A percentile compares a stretch with the other conserved stretches of the same genome.
Evolutionary conservation across 1,284 basidiomycete genomes (phyloP).

Genomic region (Ceratobasidium sp.): DNA sequence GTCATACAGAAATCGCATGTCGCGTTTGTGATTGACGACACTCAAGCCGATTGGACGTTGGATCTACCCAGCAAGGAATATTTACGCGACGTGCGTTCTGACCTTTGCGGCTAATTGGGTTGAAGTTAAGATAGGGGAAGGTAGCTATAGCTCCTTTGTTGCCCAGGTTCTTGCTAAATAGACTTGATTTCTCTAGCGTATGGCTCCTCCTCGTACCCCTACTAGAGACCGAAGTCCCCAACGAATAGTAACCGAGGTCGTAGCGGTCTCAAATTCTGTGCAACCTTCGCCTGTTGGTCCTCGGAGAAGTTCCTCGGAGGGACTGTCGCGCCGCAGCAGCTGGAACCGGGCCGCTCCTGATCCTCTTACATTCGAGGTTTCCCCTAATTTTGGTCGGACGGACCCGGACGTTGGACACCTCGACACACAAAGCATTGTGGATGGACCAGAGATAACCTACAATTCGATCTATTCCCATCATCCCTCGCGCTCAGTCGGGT

Average conservation of each 20-base stretch:
- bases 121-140: background rate
- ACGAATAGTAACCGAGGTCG: constrained; percentile 33
- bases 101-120: background rate
- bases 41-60: constrained; percentile 3
- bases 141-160: background rate
- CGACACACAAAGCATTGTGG: constrained; percentile 37
- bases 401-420: constrained; percentile 15
- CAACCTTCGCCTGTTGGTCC: constrained; percentile 29
- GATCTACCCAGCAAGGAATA: background rate
- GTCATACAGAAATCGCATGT: background rate
- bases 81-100: constrained; percentile 3
- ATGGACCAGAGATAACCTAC: constrained; percentile 26
- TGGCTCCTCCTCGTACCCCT: constrained; percentile 43
- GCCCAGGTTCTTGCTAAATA: background rate
- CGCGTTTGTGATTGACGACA: constrained; percentile 2
- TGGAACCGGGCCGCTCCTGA: constrained; percentile 34
- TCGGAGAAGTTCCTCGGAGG: constrained; percentile 26
- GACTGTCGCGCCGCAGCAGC: constrained; percentile 34
- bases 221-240: constrained; percentile 36
- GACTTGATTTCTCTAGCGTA: background rate
- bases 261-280: constrained; percentile 40
- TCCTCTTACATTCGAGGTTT: constrained; percentile 9
- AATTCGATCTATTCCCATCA: constrained; percentile 13
- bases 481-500: constrained; percentile 27
- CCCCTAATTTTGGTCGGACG: constrained; percentile 16